Base-by-base conservation (phyloP, 257 asterid species). In the Solanum habrochaites region DNA sequence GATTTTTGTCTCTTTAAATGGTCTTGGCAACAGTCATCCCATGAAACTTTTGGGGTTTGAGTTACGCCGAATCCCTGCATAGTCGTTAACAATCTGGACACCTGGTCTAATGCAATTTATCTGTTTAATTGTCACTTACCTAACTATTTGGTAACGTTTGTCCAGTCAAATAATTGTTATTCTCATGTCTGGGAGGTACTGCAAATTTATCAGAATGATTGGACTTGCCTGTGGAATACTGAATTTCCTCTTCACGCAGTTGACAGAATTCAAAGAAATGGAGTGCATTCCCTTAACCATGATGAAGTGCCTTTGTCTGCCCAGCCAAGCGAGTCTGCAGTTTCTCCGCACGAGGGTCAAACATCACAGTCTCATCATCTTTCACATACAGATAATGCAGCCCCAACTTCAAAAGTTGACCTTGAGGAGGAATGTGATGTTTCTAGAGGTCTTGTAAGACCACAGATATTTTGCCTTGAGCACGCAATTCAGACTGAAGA, bases 401-500 rank as follows among this genome's bases (percentile, higher is more conserved):
- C 89, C 74, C 90, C 72, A 83, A 69, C 90, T 88, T 86, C 94
- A 39, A 82, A 72, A 85, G 89, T 62, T 52, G 87, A 88, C 86
- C 87, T 62, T 74, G 88, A 82, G 9, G 82, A 70, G 40, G 91
- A 83, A 43, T 95, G 96, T 97, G 92, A 93, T 62, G 85, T 88
- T 82, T 92, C 93, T 86, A 86, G 73, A 86, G 87, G 86, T 74
- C 89, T 86, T 83, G 86, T 90, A 11, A 93, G 91, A 91, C 99
- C 99, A 70, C 93, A 88, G 62, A 80, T 96, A 83, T 96, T 97
- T 94, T 97, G 99, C 93, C 91, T 97, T 80, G 97, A 96, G 90
- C 99, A 96, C 87, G 99, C 99, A 58, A 92, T 94, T 91, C 95
- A 97, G 92, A 91, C 96, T 60, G 99, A 95, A 91, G 89, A 91